Evolutionary conservation across 352 stramenopile species (phyloP).

Genomic region (Pythium apleroticum): DNA sequence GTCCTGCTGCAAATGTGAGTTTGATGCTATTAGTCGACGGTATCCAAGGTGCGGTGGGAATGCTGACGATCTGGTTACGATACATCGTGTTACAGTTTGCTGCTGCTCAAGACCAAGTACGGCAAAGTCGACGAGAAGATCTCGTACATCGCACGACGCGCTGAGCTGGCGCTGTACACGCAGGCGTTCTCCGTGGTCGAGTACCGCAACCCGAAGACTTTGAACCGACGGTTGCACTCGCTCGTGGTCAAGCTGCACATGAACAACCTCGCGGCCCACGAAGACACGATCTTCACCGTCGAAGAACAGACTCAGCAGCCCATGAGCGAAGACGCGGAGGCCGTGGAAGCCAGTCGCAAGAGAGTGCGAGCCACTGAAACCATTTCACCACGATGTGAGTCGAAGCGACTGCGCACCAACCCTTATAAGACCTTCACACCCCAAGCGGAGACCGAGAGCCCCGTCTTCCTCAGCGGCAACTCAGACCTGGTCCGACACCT

Average conservation of each 20-base stretch:
- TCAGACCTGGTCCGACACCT: conserved; percentile 26
- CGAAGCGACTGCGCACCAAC: conserved; percentile 1
- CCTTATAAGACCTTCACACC: neutral
- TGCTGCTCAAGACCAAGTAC: conserved; percentile 40
- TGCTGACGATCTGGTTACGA: neutral
- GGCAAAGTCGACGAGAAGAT: conserved; percentile 37
- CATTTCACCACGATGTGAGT: neutral
- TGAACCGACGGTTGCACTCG: conserved; percentile 35
- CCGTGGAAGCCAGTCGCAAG: neutral
- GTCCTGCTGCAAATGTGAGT: conserved; percentile 41
- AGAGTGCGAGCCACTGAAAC: neutral
- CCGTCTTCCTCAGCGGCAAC: conserved; percentile 28
- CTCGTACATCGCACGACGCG: conserved; percentile 35
- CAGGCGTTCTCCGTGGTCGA: conserved; percentile 31
- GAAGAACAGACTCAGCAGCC: conserved; percentile 2
- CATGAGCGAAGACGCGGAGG: neutral
- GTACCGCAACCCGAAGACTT: conserved; percentile 37
- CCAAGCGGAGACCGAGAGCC: conserved; percentile 4
- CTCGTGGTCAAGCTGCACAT: conserved; percentile 40
- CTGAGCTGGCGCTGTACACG: conserved; percentile 37
- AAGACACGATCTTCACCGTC: conserved; percentile 23
- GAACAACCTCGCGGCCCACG: conserved; percentile 29
- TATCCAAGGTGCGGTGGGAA: neutral
- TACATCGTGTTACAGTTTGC: conserved; percentile 19
- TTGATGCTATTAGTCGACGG: neutral